Conservation (phyloP, 2,329 filamentous ascomycete species). For the Periconia digitata region DNA sequence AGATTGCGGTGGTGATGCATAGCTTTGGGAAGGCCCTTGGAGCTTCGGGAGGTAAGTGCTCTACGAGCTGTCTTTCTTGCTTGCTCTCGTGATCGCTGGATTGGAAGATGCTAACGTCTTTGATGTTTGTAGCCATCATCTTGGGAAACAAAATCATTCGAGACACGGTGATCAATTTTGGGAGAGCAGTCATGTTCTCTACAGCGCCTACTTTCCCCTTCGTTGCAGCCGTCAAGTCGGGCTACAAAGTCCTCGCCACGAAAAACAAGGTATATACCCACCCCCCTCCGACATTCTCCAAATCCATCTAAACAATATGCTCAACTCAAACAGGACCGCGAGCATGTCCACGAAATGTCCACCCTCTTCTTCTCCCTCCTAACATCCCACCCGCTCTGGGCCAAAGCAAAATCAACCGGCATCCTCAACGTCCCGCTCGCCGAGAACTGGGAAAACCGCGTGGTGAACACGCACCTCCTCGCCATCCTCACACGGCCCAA, state of each 20-base stretch:
- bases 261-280: background rate
- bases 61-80: background rate
- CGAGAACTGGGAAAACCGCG: slow-evolving; percentile 5
- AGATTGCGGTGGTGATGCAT: slow-evolving; percentile 29
- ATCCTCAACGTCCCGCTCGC: slow-evolving; percentile 5
- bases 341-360: slow-evolving; percentile 8
- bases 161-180: slow-evolving; percentile 8
- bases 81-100: background rate
- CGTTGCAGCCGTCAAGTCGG: slow-evolving; percentile 39
- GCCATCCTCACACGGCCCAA: background rate
- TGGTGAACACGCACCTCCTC: background rate
- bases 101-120: too few relatives aligned
- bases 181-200: slow-evolving; percentile 31
- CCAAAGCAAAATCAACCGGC: slow-evolving; percentile 1
- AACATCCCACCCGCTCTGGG: slow-evolving; percentile 6
- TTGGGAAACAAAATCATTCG: slow-evolving; percentile 16
- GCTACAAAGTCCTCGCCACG: slow-evolving; percentile 26
- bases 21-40: slow-evolving; percentile 30
- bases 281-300: background rate
- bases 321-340: slow-evolving; percentile 4
- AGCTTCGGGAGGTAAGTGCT: slow-evolving; percentile 26
- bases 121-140: slow-evolving; percentile 11
- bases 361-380: slow-evolving; percentile 7
- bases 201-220: slow-evolving; percentile 39
- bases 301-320: background rate